phyloP scores from a whole-genome alignment of 495 filamentous ascomycete genomes.

The Neurospora sublineolata region DNA sequence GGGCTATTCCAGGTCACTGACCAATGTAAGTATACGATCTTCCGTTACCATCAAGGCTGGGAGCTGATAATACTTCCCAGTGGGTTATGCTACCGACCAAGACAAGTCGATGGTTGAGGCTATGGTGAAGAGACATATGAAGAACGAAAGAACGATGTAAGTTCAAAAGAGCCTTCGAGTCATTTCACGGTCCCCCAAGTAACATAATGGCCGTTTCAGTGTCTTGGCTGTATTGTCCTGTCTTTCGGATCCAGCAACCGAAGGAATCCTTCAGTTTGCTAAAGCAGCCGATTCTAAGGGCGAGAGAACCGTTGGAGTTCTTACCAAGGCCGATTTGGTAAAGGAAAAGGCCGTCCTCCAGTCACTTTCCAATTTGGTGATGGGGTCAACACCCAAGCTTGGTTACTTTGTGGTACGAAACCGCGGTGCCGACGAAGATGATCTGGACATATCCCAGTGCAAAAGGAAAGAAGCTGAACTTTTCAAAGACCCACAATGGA shows the following conservation, averaged over 20 bases:
- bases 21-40: background rate
- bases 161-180: background rate
- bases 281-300: conserved; percentile 35
- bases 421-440: conserved; percentile 29
- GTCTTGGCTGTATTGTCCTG: conserved; percentile 45
- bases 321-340: conserved; percentile 49
- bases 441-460: conserved; percentile 12
- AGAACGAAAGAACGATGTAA: conserved; percentile 15
- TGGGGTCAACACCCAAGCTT: conserved; percentile 31
- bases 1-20: conserved; percentile 11
- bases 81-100: conserved; percentile 2
- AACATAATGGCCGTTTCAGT: background rate
- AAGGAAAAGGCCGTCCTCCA: conserved; percentile 34
- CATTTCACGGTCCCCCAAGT: background rate
- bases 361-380: conserved; percentile 32
- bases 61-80: background rate
- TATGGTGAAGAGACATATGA: conserved; percentile 9
- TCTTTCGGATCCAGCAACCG: conserved; percentile 47
- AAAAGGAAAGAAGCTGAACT: conserved; percentile 23
- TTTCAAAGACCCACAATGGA: conserved; percentile 34
- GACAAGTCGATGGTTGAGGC: conserved; percentile 8
- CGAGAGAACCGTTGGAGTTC: conserved; percentile 42
- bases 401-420: conserved; percentile 50
- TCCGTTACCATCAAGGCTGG: background rate
- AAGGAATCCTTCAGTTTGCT: conserved; percentile 46